These are phyloP conservation scores for Colletotrichum tropicicola DNA, from an alignment of 2,329 filamentous ascomycete species.

Conservation along the genomic window DNA sequence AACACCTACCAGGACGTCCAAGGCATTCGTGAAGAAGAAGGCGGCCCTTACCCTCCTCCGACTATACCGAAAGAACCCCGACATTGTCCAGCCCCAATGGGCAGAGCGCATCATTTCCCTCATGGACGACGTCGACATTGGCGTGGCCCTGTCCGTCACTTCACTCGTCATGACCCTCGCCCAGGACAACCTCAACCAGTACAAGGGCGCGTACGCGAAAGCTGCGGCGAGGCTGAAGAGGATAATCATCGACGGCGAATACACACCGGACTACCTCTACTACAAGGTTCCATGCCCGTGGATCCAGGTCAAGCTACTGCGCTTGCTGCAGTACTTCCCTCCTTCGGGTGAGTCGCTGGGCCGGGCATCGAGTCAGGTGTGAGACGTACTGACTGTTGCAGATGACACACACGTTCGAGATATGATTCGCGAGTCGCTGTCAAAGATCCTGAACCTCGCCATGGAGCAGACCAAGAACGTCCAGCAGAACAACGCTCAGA, in stretches of 20 bases:
- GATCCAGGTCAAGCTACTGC: slow-evolving; percentile 94
- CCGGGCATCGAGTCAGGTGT: slow-evolving; percentile 26
- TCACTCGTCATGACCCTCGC: slow-evolving; percentile 94
- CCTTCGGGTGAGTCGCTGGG: slow-evolving; percentile 74
- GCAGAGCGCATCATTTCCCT: slow-evolving; percentile 97
- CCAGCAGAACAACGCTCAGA: slow-evolving; percentile 98
- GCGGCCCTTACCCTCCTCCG: slow-evolving; percentile 92
- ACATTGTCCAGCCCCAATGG: slow-evolving; percentile 96
- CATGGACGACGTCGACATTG: slow-evolving; percentile 96
- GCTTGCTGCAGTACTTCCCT: slow-evolving; percentile 93
- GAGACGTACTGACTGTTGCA: slow-evolving; percentile 41
- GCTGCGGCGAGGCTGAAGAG: slow-evolving; percentile 89
- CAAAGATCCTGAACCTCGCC: slow-evolving; percentile 89
- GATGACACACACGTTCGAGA: slow-evolving; percentile 93
- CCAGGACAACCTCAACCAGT: slow-evolving; percentile 93
- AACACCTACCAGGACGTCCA: slow-evolving; percentile 66
- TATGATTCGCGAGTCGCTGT: slow-evolving; percentile 90
- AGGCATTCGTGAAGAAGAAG: slow-evolving; percentile 99
- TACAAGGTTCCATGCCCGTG: slow-evolving; percentile 99
- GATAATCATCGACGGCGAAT: slow-evolving; percentile 90
- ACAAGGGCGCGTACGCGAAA: slow-evolving; percentile 94
- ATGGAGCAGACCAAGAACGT: slow-evolving; percentile 98
- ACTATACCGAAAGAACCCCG: slow-evolving; percentile 92
- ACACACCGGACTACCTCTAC: slow-evolving; percentile 91
- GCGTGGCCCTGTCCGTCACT: slow-evolving; percentile 93